These are phyloP conservation scores for Penicillium sumatraense DNA, from an alignment of 2,329 filamentous ascomycete genomes.

Conservation along the genomic window DNA sequence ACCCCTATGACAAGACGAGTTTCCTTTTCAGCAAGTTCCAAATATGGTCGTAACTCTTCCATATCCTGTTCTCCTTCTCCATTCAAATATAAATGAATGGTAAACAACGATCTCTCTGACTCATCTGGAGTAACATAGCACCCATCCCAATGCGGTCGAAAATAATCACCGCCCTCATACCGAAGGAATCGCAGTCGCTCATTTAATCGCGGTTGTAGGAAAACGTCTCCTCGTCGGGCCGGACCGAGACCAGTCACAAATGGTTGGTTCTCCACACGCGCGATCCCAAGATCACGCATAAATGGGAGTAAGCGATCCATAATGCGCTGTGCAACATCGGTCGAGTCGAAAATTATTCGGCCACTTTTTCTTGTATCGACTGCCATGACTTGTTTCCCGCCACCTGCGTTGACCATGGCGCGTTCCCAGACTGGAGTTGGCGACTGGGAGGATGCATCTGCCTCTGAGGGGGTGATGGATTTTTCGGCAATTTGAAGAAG, in stretches of 20 bases:
- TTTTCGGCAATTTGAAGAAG: constrained; percentile 59
- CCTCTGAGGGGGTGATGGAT: constrained; percentile 33
- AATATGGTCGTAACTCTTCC: constrained; percentile 28
- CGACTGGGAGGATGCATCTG: neutral
- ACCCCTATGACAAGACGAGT: constrained; percentile 6
- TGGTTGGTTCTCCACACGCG: constrained; percentile 42
- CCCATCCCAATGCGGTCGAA: constrained; percentile 72
- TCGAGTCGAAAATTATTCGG: constrained; percentile 76
- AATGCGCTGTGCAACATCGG: constrained; percentile 64
- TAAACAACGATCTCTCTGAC: constrained; percentile 57
- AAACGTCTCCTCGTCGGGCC: constrained; percentile 45
- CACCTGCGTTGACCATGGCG: constrained; percentile 70
- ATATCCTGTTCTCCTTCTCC: constrained; percentile 46
- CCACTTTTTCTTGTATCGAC: constrained; percentile 69
- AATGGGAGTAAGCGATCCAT: constrained; percentile 60
- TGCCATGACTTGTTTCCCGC: constrained; percentile 62
- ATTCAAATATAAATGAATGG: constrained; percentile 61
- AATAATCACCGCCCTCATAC: constrained; percentile 74
- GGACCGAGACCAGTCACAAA: constrained; percentile 53
- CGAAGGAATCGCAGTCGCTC: constrained; percentile 76
- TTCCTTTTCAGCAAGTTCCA: constrained; percentile 17
- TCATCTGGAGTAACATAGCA: constrained; percentile 62
- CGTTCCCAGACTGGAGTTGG: constrained; percentile 61
- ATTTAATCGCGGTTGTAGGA: constrained; percentile 59
- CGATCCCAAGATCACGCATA: constrained; percentile 54